Percentiles rank a stretch among this genome's conserved stretches.
Conservation (phyloP, 352 stramenopile species). For the Albugo laibachii region DNA sequence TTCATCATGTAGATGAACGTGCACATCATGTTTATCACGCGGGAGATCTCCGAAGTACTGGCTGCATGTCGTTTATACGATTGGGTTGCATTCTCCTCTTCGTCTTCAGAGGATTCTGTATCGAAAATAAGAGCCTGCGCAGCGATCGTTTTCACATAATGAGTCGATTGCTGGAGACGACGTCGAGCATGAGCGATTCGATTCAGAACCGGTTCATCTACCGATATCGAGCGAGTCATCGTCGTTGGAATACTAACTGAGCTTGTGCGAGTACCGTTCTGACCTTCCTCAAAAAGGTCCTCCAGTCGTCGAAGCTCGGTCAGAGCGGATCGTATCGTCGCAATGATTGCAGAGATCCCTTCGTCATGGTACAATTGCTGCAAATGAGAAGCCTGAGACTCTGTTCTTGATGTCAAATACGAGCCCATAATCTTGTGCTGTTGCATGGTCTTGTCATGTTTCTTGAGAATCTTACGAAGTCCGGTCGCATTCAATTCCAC, state of each 20-base stretch:
- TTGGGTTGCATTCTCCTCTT: slow-evolving; percentile 46
- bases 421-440: slow-evolving; percentile 72
- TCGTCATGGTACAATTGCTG: slow-evolving; percentile 76
- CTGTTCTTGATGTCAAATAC: slow-evolving; percentile 58
- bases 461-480: slow-evolving; percentile 81
- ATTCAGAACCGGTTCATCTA: slow-evolving; percentile 52
- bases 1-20: slow-evolving; percentile 97
- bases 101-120: slow-evolving; percentile 55
- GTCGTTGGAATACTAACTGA: neutral
- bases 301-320: slow-evolving; percentile 35
- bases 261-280: too few relatives aligned
- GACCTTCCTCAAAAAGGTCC: slow-evolving; percentile 5
- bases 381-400: slow-evolving; percentile 65
- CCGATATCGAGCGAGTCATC: slow-evolving; percentile 35
- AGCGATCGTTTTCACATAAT: slow-evolving; percentile 71
- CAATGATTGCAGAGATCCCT: slow-evolving; percentile 76
- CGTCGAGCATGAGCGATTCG: slow-evolving; percentile 46
- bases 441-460: slow-evolving; percentile 74
- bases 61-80: slow-evolving; percentile 24
- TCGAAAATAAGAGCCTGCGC: slow-evolving; percentile 70
- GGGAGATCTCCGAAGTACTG: slow-evolving; percentile 35
- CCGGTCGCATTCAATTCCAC: slow-evolving; percentile 75
- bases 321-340: slow-evolving; percentile 47
- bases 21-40: slow-evolving; percentile 85
- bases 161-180: slow-evolving; percentile 55